phyloP scores from a whole-genome alignment of 2,329 filamentous ascomycete genomes.

The Ophiostoma sp. region DNA sequence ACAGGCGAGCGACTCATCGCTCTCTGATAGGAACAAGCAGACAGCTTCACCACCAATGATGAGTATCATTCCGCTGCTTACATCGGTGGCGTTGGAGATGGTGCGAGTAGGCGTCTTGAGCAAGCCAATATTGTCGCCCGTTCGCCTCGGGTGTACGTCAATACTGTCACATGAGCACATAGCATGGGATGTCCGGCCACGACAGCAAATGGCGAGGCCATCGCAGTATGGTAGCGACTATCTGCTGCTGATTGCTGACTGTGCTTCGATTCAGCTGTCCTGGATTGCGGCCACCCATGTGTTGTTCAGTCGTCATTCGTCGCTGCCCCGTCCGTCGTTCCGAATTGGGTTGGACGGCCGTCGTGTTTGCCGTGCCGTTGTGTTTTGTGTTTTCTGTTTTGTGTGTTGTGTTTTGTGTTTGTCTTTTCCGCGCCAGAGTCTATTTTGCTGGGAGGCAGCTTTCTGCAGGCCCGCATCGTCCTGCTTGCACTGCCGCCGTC shows the following conservation, averaged over 20 bases:
- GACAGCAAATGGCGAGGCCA: too few relatives aligned
- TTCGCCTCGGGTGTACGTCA: too few relatives aligned
- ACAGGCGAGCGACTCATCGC: too few relatives aligned
- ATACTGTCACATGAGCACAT: too few relatives aligned
- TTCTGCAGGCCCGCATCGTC: constrained; percentile 2
- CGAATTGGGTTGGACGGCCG: not conserved
- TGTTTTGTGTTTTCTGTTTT: not conserved
- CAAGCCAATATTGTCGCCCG: too few relatives aligned
- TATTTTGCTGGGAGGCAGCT: constrained; percentile 5
- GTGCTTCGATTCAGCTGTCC: not conserved
- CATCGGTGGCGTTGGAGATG: too few relatives aligned
- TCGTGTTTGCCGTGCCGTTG: not conserved
- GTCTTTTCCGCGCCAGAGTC: too few relatives aligned
- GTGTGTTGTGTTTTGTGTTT: not conserved
- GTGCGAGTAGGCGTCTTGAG: too few relatives aligned
- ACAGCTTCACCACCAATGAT: too few relatives aligned
- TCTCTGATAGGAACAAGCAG: too few relatives aligned
- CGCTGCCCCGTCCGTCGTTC: not conserved
- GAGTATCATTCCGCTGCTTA: too few relatives aligned
- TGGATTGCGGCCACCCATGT: not conserved
- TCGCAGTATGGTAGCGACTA: not conserved
- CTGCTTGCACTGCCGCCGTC: constrained; percentile 8
- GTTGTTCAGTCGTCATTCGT: not conserved
- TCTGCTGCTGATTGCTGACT: not conserved
- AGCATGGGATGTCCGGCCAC: too few relatives aligned